Evolutionary conservation across 148 eudicot species (phyloP).

Genomic region (Tetragonia tetragonoides): DNA sequence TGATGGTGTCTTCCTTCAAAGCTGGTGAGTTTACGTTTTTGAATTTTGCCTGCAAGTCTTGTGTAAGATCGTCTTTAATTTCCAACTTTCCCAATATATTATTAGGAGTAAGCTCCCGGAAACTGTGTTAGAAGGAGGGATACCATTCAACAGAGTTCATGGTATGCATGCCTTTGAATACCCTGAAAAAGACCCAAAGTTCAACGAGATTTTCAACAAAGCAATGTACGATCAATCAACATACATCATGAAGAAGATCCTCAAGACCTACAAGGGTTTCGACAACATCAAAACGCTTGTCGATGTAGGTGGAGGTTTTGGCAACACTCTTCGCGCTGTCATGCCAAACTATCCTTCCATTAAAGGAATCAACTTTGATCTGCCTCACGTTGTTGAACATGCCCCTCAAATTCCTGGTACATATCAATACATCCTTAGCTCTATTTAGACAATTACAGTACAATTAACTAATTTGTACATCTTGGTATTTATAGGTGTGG

Average conservation of each 20-base stretch:
- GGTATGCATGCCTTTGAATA: constrained; percentile 47
- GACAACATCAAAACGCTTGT: constrained; percentile 31
- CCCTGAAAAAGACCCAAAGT: constrained; percentile 27
- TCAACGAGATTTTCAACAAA: constrained; percentile 46
- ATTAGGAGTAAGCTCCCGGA: constrained; percentile 38
- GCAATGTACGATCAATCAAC: constrained; percentile 39
- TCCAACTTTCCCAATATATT: too few species aligned
- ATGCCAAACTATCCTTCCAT: constrained; percentile 37
- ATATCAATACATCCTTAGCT: too few species aligned
- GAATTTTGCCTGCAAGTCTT: too few species aligned
- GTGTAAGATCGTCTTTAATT: too few species aligned
- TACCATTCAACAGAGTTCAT: constrained; percentile 42
- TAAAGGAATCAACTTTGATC: constrained; percentile 42
- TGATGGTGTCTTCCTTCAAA: constrained; percentile 18
- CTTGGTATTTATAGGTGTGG: constrained; percentile 26
- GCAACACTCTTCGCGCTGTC: constrained; percentile 27
- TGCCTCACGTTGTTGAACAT: constrained; percentile 35
- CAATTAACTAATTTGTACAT: not conserved
- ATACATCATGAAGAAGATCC: constrained; percentile 27
- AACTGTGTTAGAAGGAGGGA: constrained; percentile 43
- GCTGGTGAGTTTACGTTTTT: constrained; percentile 13
- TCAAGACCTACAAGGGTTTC: constrained; percentile 43
- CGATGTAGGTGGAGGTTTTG: constrained; percentile 52
- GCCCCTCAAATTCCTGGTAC: constrained; percentile 37
- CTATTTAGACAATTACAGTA: not conserved